phyloP scores from a whole-genome alignment of 305 asterid genomes.

The Fraxinus sp. region DNA sequence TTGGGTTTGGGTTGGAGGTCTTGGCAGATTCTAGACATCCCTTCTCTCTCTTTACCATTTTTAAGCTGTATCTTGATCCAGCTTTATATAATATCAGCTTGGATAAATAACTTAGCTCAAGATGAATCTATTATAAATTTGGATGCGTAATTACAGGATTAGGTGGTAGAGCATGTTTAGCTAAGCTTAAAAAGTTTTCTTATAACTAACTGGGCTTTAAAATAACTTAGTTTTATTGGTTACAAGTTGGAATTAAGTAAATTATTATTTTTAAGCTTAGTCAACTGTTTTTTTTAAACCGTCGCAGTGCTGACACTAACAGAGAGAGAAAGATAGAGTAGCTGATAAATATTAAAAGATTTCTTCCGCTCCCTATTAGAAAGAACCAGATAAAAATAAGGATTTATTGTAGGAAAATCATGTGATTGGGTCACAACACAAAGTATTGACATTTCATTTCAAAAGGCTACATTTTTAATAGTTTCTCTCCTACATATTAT shows the following conservation, averaged over 20 bases:
- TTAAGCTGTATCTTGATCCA: background rate
- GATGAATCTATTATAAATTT: background rate
- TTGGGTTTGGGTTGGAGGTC: background rate
- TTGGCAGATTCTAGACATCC: background rate
- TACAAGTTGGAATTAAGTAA: background rate
- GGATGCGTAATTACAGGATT: background rate
- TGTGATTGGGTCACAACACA: background rate
- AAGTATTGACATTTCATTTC: background rate
- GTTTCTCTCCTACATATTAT: constrained; percentile 2
- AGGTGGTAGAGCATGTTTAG: background rate
- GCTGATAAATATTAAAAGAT: background rate
- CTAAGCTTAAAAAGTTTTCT: background rate
- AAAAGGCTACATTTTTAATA: background rate
- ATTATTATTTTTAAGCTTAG: background rate
- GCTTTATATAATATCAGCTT: background rate
- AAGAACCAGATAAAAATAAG: background rate
- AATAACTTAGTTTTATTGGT: background rate
- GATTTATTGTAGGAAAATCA: background rate
- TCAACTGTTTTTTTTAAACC: background rate
- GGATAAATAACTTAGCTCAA: background rate
- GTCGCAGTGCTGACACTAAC: background rate
- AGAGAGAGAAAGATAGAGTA: background rate
- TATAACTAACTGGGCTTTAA: background rate
- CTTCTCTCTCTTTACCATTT: background rate
- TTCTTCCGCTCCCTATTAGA: background rate